phyloP scores from a whole-genome alignment of 2,329 filamentous ascomycete genomes.

The Colletotrichum tabaci region DNA sequence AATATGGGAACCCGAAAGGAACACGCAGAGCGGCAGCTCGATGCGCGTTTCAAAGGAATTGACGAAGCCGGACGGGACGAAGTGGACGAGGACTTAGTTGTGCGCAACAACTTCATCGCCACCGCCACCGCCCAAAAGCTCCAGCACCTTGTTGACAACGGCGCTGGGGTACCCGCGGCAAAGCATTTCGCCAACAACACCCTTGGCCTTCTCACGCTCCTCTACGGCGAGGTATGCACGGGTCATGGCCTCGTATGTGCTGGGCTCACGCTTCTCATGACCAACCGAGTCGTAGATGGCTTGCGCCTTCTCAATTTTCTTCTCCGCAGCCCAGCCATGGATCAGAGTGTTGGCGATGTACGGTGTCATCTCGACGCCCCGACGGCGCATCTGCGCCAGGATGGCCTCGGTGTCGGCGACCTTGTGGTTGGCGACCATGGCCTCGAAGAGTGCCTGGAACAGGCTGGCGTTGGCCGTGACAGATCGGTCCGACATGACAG shows the following conservation, averaged over 20 bases:
- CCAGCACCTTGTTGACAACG: conserved; percentile 93
- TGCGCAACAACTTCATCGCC: conserved; percentile 56
- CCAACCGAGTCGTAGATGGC: conserved; percentile 85
- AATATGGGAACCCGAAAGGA: conserved; percentile 32
- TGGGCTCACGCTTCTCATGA: conserved; percentile 87
- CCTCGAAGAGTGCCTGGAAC: conserved; percentile 97
- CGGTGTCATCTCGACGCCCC: conserved; percentile 87
- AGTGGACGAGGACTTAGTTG: conserved; percentile 32
- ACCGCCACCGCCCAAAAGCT: conserved; percentile 79
- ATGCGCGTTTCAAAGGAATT: conserved; percentile 37
- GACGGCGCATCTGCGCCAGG: conserved; percentile 81
- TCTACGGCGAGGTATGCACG: conserved; percentile 90
- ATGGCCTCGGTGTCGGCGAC: conserved; percentile 83
- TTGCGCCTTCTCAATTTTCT: conserved; percentile 84
- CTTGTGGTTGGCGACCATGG: conserved; percentile 94
- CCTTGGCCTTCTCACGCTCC: conserved; percentile 81
- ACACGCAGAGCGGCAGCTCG: conserved; percentile 30
- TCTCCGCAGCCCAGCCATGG: conserved; percentile 92
- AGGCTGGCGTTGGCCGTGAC: conserved; percentile 86
- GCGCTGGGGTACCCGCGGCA: conserved; percentile 91
- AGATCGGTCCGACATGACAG: conserved; percentile 77
- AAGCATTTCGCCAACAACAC: conserved; percentile 90
- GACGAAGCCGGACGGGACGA: conserved; percentile 38
- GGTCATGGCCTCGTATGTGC: conserved; percentile 99
- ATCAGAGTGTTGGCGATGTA: conserved; percentile 99